These are phyloP conservation scores for Pseudocercospora fuligena DNA, from an alignment of 2,329 filamentous ascomycete genomes.

Conservation along the genomic window DNA sequence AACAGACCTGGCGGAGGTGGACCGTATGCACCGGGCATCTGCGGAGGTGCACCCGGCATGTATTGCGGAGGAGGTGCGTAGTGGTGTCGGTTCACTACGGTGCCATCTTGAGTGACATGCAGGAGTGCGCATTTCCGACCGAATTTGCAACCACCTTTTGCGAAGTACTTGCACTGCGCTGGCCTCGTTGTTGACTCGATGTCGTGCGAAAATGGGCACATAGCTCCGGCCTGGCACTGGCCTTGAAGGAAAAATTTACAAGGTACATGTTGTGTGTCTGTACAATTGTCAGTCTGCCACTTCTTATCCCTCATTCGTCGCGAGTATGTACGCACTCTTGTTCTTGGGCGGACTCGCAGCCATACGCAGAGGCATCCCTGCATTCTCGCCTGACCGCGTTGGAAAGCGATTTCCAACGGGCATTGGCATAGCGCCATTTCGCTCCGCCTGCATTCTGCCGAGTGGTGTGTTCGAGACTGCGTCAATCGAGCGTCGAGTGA, in stretches of 20 bases:
- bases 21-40: conserved; percentile 28
- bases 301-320: background rate
- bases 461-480: conserved; percentile 22
- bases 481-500: conserved; percentile 29
- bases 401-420: conserved; percentile 28
- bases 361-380: conserved; percentile 37
- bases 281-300: conserved; percentile 27
- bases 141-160: conserved; percentile 99
- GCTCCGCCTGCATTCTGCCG: conserved; percentile 32
- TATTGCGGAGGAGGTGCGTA: conserved; percentile 28
- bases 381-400: conserved; percentile 24
- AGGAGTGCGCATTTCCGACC: conserved; percentile 96
- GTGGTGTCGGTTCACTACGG: conserved; percentile 75
- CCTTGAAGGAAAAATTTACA: conserved; percentile 99
- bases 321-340: conserved; percentile 47
- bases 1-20: conserved; percentile 41
- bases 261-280: conserved; percentile 94
- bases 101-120: conserved; percentile 91
- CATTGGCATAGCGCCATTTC: conserved; percentile 38
- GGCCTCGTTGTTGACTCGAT: conserved; percentile 82
- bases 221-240: conserved; percentile 91
- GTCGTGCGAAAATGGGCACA: conserved; percentile 95
- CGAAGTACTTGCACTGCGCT: conserved; percentile 95
- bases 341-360: conserved; percentile 55
- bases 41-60: conserved; percentile 21